Conservation (phyloP, 2,329 filamentous ascomycete species). For the Fonsecaea nubica region DNA sequence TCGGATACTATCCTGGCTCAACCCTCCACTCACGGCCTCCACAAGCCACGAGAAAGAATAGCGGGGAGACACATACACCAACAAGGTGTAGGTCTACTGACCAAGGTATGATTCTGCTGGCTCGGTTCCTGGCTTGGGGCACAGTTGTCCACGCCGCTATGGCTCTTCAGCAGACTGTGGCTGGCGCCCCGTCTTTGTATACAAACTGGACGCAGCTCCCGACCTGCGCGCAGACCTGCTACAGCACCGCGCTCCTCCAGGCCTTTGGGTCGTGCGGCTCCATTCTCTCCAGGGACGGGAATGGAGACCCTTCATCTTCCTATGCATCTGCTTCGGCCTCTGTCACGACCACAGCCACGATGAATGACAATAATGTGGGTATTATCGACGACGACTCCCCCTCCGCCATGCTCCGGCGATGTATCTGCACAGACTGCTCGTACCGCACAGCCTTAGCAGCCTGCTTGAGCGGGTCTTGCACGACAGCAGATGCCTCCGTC, state of each 20-base stretch:
- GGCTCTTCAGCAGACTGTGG: not conserved
- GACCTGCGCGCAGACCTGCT: not conserved
- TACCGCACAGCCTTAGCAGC: not conserved
- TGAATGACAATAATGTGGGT: not conserved
- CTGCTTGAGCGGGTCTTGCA: not conserved
- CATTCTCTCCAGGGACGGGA: not conserved
- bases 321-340: too few relatives aligned
- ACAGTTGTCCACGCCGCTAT: not conserved
- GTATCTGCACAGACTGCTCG: conserved; percentile 3
- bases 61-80: too few relatives aligned
- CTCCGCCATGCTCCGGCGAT: not conserved
- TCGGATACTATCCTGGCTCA: too few relatives aligned
- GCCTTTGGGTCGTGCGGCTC: not conserved
- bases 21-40: too few relatives aligned
- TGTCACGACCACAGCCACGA: not conserved
- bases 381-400: not conserved
- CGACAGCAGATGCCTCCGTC: not conserved
- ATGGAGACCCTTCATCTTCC: too few relatives aligned
- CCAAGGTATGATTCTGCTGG: too few relatives aligned
- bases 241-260: not conserved
- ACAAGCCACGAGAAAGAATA: too few relatives aligned
- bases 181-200: not conserved
- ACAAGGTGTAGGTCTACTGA: too few relatives aligned
- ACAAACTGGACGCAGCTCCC: conserved; percentile 1
- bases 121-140: not conserved